These are phyloP conservation scores for Fomitopsis palustris DNA, from an alignment of 1,284 basidiomycete genomes.

Conservation along the genomic window DNA sequence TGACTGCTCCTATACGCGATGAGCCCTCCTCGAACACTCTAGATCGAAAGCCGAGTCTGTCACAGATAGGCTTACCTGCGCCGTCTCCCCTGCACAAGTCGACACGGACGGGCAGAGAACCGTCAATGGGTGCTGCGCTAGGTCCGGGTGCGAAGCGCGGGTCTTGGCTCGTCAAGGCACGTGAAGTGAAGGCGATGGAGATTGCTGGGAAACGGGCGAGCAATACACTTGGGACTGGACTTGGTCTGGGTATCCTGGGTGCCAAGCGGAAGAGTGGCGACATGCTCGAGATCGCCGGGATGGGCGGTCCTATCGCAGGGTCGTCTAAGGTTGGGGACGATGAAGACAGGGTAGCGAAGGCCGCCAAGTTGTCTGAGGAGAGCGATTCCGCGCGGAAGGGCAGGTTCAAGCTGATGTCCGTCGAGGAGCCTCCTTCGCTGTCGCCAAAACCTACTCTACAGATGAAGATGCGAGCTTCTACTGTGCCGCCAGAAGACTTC, in stretches of 20 bases:
- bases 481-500: slow-evolving; percentile 12
- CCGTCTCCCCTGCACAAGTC: slow-evolving; percentile 70
- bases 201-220: slow-evolving; percentile 40
- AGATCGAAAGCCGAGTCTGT: slow-evolving; percentile 31
- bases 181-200: slow-evolving; percentile 71
- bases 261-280: slow-evolving; percentile 62
- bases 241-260: slow-evolving; percentile 5
- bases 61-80: slow-evolving; percentile 54
- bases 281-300: not conserved
- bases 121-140: slow-evolving; percentile 31
- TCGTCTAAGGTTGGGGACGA: slow-evolving; percentile 12
- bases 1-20: slow-evolving; percentile 27
- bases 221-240: slow-evolving; percentile 13
- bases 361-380: slow-evolving; percentile 35
- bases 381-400: slow-evolving; percentile 8
- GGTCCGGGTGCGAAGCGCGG: slow-evolving; percentile 58
- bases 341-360: slow-evolving; percentile 43
- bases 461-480: not conserved
- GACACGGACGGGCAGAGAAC: slow-evolving; percentile 46
- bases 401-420: slow-evolving; percentile 11
- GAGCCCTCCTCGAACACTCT: slow-evolving; percentile 18
- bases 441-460: not conserved
- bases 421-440: not conserved
- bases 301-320: not conserved
- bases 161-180: slow-evolving; percentile 74